These are phyloP conservation scores for Solidago caesia DNA, from an alignment of 129 eudicot species.

Conservation along the genomic window DNA sequence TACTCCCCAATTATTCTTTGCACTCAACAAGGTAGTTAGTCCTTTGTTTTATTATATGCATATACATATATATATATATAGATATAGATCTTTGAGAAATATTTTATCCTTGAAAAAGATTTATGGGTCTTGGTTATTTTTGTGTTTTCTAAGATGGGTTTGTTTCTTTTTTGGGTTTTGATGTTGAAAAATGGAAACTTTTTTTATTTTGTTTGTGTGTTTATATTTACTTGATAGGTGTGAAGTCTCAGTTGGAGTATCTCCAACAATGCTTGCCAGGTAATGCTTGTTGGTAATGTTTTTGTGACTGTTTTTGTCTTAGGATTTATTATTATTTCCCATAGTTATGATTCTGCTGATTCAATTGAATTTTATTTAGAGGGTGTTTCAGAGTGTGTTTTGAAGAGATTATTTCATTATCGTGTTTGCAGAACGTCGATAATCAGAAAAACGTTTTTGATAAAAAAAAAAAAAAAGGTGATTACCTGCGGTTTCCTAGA, in stretches of 20 bases:
- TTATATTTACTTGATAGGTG: slow-evolving; percentile 43
- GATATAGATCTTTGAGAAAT: slow-evolving; percentile 33
- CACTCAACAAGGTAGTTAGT: slow-evolving; percentile 78
- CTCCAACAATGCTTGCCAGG: slow-evolving; percentile 91
- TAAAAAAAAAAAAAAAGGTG: no score
- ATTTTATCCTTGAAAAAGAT: slow-evolving; percentile 13
- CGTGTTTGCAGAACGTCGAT: no score
- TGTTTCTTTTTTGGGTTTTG: slow-evolving; percentile 27
- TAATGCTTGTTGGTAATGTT: slow-evolving; percentile 29
- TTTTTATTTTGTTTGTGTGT: slow-evolving; percentile 13
- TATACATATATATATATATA: not conserved
- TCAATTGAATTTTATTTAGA: not conserved
- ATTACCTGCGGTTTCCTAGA: no score
- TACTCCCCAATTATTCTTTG: slow-evolving; percentile 86
- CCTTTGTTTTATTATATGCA: not conserved
- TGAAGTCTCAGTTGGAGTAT: slow-evolving; percentile 88
- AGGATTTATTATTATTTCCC: slow-evolving; percentile 4
- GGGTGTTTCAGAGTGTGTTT: no score
- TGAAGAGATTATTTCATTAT: no score
- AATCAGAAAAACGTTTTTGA: no score
- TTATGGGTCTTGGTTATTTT: slow-evolving; percentile 33
- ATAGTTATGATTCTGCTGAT: slow-evolving; percentile 3
- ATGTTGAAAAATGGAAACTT: slow-evolving; percentile 18
- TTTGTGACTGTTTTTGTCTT: slow-evolving; percentile 6
- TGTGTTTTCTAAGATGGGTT: slow-evolving; percentile 31